Evolutionary conservation across 371 early-diverging fungal genomes (phyloP), one percentile per base, ranked within the genome.

Genomic region (Sporodiniella umbellata): DNA sequence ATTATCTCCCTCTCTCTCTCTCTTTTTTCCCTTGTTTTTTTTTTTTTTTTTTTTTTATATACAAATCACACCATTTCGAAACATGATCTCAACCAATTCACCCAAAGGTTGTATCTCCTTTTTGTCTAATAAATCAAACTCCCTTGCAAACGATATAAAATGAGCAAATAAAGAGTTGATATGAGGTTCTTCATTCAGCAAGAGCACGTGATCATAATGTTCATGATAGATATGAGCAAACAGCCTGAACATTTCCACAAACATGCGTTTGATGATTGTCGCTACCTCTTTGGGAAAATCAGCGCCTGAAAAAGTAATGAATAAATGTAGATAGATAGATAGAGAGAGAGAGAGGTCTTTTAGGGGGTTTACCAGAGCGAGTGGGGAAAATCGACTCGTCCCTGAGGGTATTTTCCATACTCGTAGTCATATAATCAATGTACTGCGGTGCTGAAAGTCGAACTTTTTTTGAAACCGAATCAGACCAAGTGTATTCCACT

Each of bases 131-230:
- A 96, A 68, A 55, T 94, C 94, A 72, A 95, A 98, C 66, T 94
- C 94, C 47, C 84, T 79, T 4, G 86, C 85, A 74, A 98, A 98
- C 10, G 90, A 87, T 33, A 93, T 79, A 63, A 96, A 92, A 60
- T 98, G 96, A 3, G 94, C 92, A 79, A 94, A 94, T 12, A 95
- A 73, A 3, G 96, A 91, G 71, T 98, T 95, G 58, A 96, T 83
- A 58, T 98, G 96, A 0, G 85, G 86, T 57, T 98, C 96, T 49
- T 87, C 83, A 42, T 80, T 76, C 15, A 96, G 69, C 47, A 86
- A 84, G 33, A 94, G 66, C 30, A 95, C 79, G 65, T 87, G 84
- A 48, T 90, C 92, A 53, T 89, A 94, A 60, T 98, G 98, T 14
- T 81, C 62, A 68, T 92, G 90, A 66, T 94, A 98, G 23, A 98